phyloP scores from a whole-genome alignment of 306 rosid genomes.

The Urtica urens region DNA sequence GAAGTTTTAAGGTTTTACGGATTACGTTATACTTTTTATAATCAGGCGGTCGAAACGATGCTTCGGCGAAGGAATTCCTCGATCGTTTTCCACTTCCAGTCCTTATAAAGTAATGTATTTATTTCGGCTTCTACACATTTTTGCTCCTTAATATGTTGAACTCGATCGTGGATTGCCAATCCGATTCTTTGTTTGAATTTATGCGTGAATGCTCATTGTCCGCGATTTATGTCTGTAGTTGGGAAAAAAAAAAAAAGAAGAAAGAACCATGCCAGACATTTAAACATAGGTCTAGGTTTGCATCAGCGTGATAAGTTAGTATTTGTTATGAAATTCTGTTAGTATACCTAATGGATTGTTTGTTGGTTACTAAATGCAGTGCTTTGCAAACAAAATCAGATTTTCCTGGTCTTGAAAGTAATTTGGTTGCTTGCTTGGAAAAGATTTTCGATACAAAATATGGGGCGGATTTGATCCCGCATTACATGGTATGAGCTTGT shows the following conservation, averaged over 20 bases:
- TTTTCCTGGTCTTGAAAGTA: conserved; percentile 51
- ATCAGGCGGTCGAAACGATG: conserved; percentile 63
- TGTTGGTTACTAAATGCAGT: too few species aligned
- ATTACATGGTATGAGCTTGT: conserved; percentile 45
- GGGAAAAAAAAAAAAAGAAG: too few species aligned
- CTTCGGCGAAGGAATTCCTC: conserved; percentile 51
- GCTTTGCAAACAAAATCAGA: conserved; percentile 62
- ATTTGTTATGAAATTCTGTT: too few species aligned
- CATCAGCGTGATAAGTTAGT: too few species aligned
- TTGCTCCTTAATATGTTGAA: neutral
- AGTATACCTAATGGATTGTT: too few species aligned
- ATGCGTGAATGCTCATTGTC: too few species aligned
- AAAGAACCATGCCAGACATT: too few species aligned
- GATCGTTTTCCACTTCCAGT: conserved; percentile 67
- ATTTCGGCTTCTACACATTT: neutral
- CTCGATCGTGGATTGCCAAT: neutral
- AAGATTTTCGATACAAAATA: conserved; percentile 69
- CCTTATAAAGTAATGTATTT: conserved; percentile 38
- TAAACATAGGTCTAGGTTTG: too few species aligned
- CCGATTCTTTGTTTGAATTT: neutral
- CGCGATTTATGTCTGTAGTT: too few species aligned
- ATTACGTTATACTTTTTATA: neutral
- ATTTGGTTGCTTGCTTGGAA: conserved; percentile 60
- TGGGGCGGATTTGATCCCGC: conserved; percentile 79
- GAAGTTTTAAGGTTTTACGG: neutral